Base-by-base conservation (phyloP, 139 green algal genomes). In the Tetradesmus obliquus region DNA sequence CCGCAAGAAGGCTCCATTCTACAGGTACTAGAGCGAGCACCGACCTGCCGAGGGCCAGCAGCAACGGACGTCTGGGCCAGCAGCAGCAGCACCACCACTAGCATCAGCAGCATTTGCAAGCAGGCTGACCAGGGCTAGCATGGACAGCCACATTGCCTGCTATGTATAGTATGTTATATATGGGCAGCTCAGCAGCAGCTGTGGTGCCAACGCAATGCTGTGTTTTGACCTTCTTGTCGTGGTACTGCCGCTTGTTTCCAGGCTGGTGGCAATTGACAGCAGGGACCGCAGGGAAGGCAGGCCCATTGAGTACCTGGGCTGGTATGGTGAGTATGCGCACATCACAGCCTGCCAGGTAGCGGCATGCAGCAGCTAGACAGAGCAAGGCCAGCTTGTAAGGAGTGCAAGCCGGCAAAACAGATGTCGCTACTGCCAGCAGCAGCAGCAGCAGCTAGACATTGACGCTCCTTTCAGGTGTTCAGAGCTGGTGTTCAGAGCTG, bases 191-290 rank as follows among this genome's bases (percentile, higher is more conserved):
- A 3, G 66, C 15, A 76, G 15, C 17, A 76, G 66, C 66, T 76
- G 66, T 6, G n/a, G 66, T 17, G n/a, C 13, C 15, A 17, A 24
- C 17, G 66, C n/a, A 19, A n/a, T 24, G 66, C 66, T 76, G 66
- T 17, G 1, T 24, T 17, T 3, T 76, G 66, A 76, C 12, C 66
- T 76, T 76, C 3, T 24, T 76, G 66, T 17, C n/a, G 15, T 76
- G 66, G 66, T 76, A 76, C 66, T 76, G 66, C 66, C n/a, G 9
- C 60, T 19, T 24, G 15, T 76, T 17, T 76, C 66, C 66, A 76
- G 98, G 3, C 94, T 99, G 86, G 95, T 99, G 32, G 98, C 97
- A 8, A 97, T 99, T 86, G 97, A 99, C 94, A 97, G 94, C 80
- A 94, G 95, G 69, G 92, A 96, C 54, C 93, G 96, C 24, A 93